Evolutionary conservation across 2,329 filamentous ascomycete species (phyloP).

Genomic region (Botrytis medusae): DNA sequence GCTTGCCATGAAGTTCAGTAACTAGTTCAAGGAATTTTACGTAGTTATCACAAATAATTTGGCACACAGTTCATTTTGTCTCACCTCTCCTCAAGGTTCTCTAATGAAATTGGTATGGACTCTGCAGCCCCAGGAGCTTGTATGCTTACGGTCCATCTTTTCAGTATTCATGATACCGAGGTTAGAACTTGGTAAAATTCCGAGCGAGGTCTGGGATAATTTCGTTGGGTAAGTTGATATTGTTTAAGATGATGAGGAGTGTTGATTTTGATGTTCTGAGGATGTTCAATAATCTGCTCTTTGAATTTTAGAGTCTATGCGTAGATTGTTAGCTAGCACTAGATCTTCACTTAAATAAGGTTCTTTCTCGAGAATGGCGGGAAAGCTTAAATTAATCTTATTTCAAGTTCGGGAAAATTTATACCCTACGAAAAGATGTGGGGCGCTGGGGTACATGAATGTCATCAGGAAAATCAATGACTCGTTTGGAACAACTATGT

Average conservation of each 20-base stretch:
- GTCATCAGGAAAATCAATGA: not conserved
- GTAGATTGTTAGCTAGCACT: not conserved
- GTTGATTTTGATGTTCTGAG: not conserved
- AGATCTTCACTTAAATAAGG: not conserved
- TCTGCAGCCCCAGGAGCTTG: not conserved
- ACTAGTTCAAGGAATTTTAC: not conserved
- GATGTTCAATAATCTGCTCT: not conserved
- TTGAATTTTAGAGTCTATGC: not conserved
- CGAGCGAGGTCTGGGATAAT: not conserved
- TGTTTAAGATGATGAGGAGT: not conserved
- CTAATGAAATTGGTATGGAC: not conserved
- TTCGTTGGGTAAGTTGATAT: not conserved
- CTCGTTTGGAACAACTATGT: not conserved
- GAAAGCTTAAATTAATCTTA: not conserved
- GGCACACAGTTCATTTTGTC: not conserved
- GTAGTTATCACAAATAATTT: not conserved
- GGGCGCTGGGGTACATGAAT: not conserved
- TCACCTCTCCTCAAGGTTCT: not conserved
- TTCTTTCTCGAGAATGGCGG: not conserved
- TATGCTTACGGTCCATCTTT: not conserved
- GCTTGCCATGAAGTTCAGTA: not conserved
- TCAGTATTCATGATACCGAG: not conserved
- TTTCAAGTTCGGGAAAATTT: not conserved
- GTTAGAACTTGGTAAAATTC: not conserved
- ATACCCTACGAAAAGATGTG: not conserved